These are phyloP conservation scores for Apiospora saccharicola DNA, from an alignment of 2,329 filamentous ascomycete species.

Conservation along the genomic window DNA sequence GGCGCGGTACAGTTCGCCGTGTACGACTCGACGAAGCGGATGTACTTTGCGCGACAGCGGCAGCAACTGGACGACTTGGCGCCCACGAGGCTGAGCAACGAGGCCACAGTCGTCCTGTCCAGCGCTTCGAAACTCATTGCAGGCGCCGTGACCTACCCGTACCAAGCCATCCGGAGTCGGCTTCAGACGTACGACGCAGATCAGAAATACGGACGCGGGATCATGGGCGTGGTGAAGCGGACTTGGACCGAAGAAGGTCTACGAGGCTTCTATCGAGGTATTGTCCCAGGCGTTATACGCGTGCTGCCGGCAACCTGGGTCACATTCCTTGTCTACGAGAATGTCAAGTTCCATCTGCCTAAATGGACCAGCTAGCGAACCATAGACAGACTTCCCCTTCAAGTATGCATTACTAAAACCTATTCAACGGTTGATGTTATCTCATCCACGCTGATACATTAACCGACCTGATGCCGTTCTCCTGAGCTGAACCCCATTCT, in stretches of 20 bases:
- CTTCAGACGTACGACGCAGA: conserved; percentile 90
- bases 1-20: conserved; percentile 96
- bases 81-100: conserved; percentile 63
- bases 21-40: conserved; percentile 75
- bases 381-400: neutral
- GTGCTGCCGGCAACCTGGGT: conserved; percentile 96
- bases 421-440: neutral
- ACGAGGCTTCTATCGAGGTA: conserved; percentile 87
- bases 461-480: neutral
- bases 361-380: conserved; percentile 18
- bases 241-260: conserved; percentile 83
- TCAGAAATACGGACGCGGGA: conserved; percentile 73
- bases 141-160: conserved; percentile 90
- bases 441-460: neutral
- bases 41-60: conserved; percentile 59
- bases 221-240: conserved; percentile 73
- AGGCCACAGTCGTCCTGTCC: conserved; percentile 82
- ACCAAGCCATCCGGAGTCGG: conserved; percentile 88
- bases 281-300: conserved; percentile 87
- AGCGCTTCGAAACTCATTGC: conserved; percentile 86
- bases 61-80: conserved; percentile 32
- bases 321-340: conserved; percentile 97
- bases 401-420: neutral
- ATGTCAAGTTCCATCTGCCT: conserved; percentile 79
- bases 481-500: neutral